Percentiles rank a stretch among this genome's conserved stretches.
Conservation (phyloP, 805 yeast genomes). For the Hanseniaspora meyeri region DNA sequence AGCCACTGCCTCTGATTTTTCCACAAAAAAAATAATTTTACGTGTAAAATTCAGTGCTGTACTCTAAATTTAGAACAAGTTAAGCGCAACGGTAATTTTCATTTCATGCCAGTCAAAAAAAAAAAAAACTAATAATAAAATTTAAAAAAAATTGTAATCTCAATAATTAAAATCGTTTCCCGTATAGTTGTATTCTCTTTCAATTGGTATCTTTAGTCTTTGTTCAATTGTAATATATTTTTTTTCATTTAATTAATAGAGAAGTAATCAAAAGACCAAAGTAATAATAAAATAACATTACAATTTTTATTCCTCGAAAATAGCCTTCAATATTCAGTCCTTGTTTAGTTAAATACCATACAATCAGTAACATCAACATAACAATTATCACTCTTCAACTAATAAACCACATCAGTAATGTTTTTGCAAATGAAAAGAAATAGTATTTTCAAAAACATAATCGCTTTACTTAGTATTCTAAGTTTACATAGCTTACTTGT, state of each 20-base stretch:
- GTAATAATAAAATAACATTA: too few relatives aligned
- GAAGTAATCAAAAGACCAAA: too few relatives aligned
- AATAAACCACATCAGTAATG: not conserved
- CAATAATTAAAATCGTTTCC: not conserved
- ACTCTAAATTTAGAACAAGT: conserved; percentile 10
- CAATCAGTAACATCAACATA: too few relatives aligned
- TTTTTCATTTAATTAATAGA: too few relatives aligned
- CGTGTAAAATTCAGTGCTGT: not conserved
- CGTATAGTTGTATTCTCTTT: too few relatives aligned
- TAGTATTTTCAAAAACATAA: not conserved
- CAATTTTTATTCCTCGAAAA: too few relatives aligned
- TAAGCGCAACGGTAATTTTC: not conserved
- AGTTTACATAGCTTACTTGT: conserved; percentile 1
- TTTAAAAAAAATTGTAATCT: not conserved
- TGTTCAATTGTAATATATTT: too few relatives aligned
- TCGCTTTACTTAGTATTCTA: not conserved
- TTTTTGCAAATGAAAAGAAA: not conserved
- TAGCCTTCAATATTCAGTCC: too few relatives aligned
- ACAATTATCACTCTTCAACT: too few relatives aligned
- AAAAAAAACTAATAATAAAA: not conserved
- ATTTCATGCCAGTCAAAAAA: not conserved
- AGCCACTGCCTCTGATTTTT: not conserved
- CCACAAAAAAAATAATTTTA: not conserved
- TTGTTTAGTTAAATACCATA: not conserved
- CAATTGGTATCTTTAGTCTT: too few relatives aligned